Percentiles rank a stretch among this genome's conserved stretches.
Evolutionary conservation across 495 filamentous ascomycete species (phyloP).

Genomic region (Aspergillus affinis): DNA sequence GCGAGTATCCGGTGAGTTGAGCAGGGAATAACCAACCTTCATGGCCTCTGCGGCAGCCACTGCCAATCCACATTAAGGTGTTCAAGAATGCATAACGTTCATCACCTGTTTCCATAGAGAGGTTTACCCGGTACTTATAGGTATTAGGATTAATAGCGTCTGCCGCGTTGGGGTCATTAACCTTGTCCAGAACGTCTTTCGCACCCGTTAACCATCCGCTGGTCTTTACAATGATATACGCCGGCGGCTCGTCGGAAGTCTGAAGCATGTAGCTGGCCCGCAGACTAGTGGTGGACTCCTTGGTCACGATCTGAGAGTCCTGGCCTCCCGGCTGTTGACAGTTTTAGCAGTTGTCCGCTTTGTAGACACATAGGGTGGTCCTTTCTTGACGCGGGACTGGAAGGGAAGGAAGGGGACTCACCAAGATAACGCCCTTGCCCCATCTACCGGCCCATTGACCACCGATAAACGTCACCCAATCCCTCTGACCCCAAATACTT

Average conservation of each 20-base stretch:
- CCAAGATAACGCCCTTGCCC: slow-evolving; percentile 59
- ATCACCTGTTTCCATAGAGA: slow-evolving; percentile 61
- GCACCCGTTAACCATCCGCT: slow-evolving; percentile 58
- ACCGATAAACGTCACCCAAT: slow-evolving; percentile 57
- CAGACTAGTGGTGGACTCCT: slow-evolving; percentile 53
- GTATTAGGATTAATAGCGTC: slow-evolving; percentile 55
- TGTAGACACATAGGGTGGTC: slow-evolving; percentile 21
- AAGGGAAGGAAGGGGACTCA: slow-evolving; percentile 31
- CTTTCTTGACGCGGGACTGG: background rate
- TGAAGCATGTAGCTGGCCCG: slow-evolving; percentile 56
- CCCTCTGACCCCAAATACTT: slow-evolving; percentile 55
- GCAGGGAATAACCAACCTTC: slow-evolving; percentile 41
- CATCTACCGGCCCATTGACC: slow-evolving; percentile 62
- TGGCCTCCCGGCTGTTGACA: slow-evolving; percentile 53
- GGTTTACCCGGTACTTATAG: slow-evolving; percentile 57
- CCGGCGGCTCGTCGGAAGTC: slow-evolving; percentile 57
- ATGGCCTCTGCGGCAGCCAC: slow-evolving; percentile 56
- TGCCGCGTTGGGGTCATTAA: slow-evolving; percentile 50
- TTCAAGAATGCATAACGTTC: slow-evolving; percentile 62
- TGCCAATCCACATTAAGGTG: slow-evolving; percentile 61
- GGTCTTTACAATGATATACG: slow-evolving; percentile 58
- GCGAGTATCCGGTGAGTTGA: background rate
- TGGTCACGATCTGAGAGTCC: slow-evolving; percentile 57
- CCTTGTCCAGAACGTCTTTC: slow-evolving; percentile 57
- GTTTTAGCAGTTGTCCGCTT: background rate